Evolutionary conservation across 352 stramenopile genomes (phyloP).

Genomic region (Elongisporangium prolatum): DNA sequence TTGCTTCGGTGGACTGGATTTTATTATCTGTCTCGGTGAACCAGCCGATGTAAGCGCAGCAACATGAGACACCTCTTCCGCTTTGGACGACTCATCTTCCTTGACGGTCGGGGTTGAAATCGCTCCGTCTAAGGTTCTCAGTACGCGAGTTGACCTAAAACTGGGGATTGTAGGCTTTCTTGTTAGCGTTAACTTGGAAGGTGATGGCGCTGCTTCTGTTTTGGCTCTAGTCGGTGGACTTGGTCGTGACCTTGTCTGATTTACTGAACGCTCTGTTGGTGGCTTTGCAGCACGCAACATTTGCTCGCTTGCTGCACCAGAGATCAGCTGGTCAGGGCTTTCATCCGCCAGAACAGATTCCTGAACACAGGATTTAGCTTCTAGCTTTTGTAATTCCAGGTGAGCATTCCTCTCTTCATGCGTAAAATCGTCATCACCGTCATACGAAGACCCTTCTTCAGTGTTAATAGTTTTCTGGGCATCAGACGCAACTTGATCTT

Average conservation of each 20-base stretch:
- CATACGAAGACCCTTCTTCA: conserved; percentile 6
- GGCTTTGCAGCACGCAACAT: neutral
- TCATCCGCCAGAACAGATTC: no score
- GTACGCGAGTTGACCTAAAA: neutral
- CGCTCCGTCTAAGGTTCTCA: neutral
- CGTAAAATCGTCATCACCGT: conserved; percentile 17
- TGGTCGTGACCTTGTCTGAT: neutral
- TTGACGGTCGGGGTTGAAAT: neutral
- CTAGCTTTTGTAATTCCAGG: neutral
- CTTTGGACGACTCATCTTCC: neutral
- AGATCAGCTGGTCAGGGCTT: neutral
- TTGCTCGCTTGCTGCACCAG: neutral
- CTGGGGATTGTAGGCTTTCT: neutral
- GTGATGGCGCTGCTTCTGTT: neutral
- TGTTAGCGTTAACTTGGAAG: neutral
- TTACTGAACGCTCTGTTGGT: neutral
- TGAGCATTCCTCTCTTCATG: conserved; percentile 3
- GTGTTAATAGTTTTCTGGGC: neutral
- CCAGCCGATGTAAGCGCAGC: neutral
- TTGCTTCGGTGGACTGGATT: neutral
- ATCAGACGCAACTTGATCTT: neutral
- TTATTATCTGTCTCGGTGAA: neutral
- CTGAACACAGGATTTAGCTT: neutral
- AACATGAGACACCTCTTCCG: neutral
- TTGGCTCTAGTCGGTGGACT: neutral